Conservation (phyloP, 345 rosid species). For the Arabidopsis arenosa region DNA sequence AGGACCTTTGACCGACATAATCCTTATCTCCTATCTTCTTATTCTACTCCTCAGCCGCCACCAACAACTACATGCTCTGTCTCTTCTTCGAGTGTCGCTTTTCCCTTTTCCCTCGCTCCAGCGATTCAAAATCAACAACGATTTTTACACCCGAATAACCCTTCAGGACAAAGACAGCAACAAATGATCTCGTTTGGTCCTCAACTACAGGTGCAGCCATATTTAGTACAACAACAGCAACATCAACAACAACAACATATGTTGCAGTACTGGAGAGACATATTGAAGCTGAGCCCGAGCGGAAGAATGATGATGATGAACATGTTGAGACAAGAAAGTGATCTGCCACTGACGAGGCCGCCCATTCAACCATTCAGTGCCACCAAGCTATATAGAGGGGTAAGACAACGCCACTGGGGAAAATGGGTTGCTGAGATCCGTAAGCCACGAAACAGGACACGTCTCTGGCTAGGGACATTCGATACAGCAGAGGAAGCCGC, state of each 20-base stretch:
- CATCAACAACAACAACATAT: slow-evolving; percentile 72
- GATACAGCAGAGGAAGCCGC: slow-evolving; percentile 96
- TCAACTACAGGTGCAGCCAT: slow-evolving; percentile 56
- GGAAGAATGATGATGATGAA: slow-evolving; percentile 79
- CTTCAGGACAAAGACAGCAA: slow-evolving; percentile 45
- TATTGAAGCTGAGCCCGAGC: slow-evolving; percentile 68
- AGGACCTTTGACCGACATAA: slow-evolving; percentile 65
- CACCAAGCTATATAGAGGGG: slow-evolving; percentile 89
- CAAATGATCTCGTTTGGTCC: slow-evolving; percentile 76
- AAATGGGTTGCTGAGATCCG: slow-evolving; percentile 99
- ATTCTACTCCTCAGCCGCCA: slow-evolving; percentile 8
- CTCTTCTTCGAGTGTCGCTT: slow-evolving; percentile 48
- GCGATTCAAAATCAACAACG: slow-evolving; percentile 53
- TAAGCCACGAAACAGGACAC: slow-evolving; percentile 84
- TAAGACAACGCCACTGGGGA: slow-evolving; percentile 96
- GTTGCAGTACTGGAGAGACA: slow-evolving; percentile 66
- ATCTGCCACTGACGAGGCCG: slow-evolving; percentile 58
- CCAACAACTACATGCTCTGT: slow-evolving; percentile 29
- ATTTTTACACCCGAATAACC: slow-evolving; percentile 44
- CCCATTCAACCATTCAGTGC: slow-evolving; percentile 70
- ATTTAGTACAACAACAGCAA: slow-evolving; percentile 47
- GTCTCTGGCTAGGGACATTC: slow-evolving; percentile 97
- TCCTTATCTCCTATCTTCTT: slow-evolving; percentile 40
- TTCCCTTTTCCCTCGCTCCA: slow-evolving; percentile 66
- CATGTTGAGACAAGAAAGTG: slow-evolving; percentile 64